Base-by-base conservation (phyloP, 805 yeast genomes). In the Candida caryicola region DNA sequence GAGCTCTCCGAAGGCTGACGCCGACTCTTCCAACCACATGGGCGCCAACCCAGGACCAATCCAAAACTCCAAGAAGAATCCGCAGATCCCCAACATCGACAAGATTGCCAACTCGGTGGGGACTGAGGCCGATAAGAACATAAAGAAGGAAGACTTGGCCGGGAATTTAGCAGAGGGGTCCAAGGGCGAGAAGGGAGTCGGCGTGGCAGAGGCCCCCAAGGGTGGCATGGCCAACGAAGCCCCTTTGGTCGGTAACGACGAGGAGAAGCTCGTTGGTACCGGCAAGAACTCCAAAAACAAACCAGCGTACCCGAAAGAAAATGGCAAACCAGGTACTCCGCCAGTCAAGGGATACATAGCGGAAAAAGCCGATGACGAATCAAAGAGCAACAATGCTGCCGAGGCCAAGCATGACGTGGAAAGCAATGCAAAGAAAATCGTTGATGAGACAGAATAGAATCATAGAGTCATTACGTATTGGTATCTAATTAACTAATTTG, bases 201-300 rank as follows among this genome's bases (percentile, higher is more conserved):
- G 71, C 2, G 63, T 69, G 3, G 51, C 50, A 13, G 73, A 69
- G 38, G 74, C 74, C 3, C 74, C 74, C 9, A 66, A 64, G 47
- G 74, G 74, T 10, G 74, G 74, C 2, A 55, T 67, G 40, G 74
- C 73, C 28, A 69, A 69, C 49, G 74, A 69, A 46, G 73, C 65
- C 1, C 66, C 67, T 14, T 40, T 66, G 1, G 74, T 69, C 1
- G 73, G 73, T 5, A 63, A 55, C 34, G 68, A 66, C 43, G 70
- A 62, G 39, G 69, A 60, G 19, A 36, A 46, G 39, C 33, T 54
- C 13, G 45, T 53, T 13, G 60, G 59, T 9, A 45, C 51, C 2
- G 55, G 50, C 6, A 54, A 52, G 27, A 44, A 40, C 26, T 21
- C 41, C 19, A 37, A 27, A 23, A 6, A 34, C 16, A 26, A 32